Conservation (phyloP, 2,329 filamentous ascomycete genomes). For the Phialophora chinensis region DNA sequence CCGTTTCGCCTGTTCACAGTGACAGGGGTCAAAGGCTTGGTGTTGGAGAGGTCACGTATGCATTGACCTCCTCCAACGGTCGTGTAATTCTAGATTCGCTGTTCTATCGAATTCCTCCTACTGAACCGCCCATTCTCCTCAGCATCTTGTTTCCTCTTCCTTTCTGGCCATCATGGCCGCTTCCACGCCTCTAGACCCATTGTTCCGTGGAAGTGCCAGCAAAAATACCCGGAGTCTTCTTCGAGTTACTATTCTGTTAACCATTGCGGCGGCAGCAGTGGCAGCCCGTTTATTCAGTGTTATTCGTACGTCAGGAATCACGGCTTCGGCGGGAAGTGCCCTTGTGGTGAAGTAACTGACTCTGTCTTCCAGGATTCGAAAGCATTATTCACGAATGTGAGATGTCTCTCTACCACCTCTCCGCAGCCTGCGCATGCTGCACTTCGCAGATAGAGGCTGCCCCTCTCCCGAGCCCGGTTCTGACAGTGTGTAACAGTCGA, state of each 20-base stretch:
- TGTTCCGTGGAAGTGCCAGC: conserved; percentile 79
- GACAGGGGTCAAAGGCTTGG: conserved; percentile 6
- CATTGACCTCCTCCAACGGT: conserved; percentile 13
- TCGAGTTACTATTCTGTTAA: conserved; percentile 83
- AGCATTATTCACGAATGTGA: conserved; percentile 99
- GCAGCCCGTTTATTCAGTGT: conserved; percentile 96
- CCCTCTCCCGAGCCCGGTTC: conserved; percentile 31
- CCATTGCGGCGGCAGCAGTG: conserved; percentile 90
- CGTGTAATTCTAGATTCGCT: background rate
- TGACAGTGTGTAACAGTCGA: conserved; percentile 70
- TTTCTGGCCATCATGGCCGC: conserved; percentile 53
- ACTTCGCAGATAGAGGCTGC: background rate
- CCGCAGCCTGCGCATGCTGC: conserved; percentile 10
- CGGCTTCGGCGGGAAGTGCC: background rate
- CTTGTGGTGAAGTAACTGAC: conserved; percentile 17
- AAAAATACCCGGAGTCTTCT: conserved; percentile 84
- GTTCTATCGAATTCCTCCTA: background rate
- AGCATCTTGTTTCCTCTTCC: conserved; percentile 30
- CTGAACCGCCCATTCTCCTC: background rate
- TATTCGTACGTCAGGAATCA: conserved; percentile 73
- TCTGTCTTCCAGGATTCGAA: conserved; percentile 74
- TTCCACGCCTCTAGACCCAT: conserved; percentile 54
- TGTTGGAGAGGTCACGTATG: conserved; percentile 16
- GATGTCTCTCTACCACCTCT: conserved; percentile 51
- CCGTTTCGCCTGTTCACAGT: background rate